Evolutionary conservation across 306 rosid genomes (phyloP), one percentile per base, ranked within the genome.

Genomic region (Ziziphus jujuba): DNA sequence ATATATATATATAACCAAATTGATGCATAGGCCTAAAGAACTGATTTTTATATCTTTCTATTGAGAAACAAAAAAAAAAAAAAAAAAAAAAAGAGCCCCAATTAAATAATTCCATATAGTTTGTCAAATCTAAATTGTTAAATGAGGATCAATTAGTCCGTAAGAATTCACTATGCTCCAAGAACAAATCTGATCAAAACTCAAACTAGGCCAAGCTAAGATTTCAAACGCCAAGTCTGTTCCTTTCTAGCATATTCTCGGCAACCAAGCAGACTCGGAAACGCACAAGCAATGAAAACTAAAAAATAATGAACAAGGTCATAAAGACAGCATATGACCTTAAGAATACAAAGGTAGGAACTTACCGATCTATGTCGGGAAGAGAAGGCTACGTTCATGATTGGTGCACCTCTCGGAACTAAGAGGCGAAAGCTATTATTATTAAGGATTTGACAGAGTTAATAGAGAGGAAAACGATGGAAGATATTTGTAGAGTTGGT

Each of bases 351-450:
- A 25, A 3, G 55, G 55, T 2, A 50, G n/a, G 21, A 28, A 79
- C 87, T 85, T 77, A 85, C 97, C 22, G 61, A 73, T 70, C 7
- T 69, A 53, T 20, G 38, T 31, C 44, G n/a, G 50, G 52, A 62
- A 69, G 75, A 66, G 71, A 87, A 67, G 72, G 82, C 87, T 52
- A 82, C 53, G 55, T 60, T 78, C 88, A 87, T 84, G 68, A 80
- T 75, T 80, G 76, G 24, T 66, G 4, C 33, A 28, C 56, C 51
- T 50, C 45, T 4, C 45, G 0, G 34, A 40, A 2, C 56, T 31
- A 48, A 33, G 22, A 24, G n/a, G n/a, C n/a, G 33, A 28, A 28
- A 28, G 33, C 33, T 28, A 28, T 28, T 28, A 12, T 40, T 12
- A 8, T 10, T 40, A 40, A 9, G 12, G 12, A 12, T 40, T 40